These are phyloP conservation scores for Pezicula radicicola DNA, from an alignment of 2,329 filamentous ascomycete genomes.

Conservation along the genomic window DNA sequence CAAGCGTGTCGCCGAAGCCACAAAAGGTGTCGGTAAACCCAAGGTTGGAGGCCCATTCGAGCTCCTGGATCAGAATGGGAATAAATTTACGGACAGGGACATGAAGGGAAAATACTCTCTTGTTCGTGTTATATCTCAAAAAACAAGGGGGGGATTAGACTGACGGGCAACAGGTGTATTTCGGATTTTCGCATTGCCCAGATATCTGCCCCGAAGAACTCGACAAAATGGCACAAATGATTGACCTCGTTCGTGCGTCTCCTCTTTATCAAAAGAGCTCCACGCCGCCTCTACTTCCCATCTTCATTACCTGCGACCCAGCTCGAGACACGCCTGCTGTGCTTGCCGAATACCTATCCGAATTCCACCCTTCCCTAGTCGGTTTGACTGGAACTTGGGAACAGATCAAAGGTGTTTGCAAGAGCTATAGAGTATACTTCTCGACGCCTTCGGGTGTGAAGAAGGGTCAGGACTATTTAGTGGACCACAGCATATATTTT, in stretches of 20 bases:
- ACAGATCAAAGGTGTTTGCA: conserved; percentile 90
- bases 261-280: conserved; percentile 35
- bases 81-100: conserved; percentile 72
- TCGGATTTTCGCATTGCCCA: conserved; percentile 96
- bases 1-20: conserved; percentile 83
- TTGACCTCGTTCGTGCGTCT: conserved; percentile 63
- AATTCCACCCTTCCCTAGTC: conserved; percentile 85
- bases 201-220: conserved; percentile 99
- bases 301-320: conserved; percentile 96
- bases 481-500: conserved; percentile 99
- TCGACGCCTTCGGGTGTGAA: conserved; percentile 85
- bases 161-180: conserved; percentile 69
- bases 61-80: conserved; percentile 78
- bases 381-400: conserved; percentile 93
- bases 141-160: background rate
- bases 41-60: conserved; percentile 89
- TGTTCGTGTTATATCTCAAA: conserved; percentile 43
- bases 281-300: conserved; percentile 57
- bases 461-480: conserved; percentile 92
- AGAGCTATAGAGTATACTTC: conserved; percentile 96
- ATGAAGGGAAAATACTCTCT: conserved; percentile 84
- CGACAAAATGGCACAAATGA: conserved; percentile 98
- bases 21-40: conserved; percentile 87
- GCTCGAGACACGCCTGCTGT: conserved; percentile 84
- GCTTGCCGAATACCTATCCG: conserved; percentile 78